Percentiles rank a stretch among this genome's conserved stretches.
Conservation (phyloP, 768 basidiomycete species). For the Boletus patriciae region DNA sequence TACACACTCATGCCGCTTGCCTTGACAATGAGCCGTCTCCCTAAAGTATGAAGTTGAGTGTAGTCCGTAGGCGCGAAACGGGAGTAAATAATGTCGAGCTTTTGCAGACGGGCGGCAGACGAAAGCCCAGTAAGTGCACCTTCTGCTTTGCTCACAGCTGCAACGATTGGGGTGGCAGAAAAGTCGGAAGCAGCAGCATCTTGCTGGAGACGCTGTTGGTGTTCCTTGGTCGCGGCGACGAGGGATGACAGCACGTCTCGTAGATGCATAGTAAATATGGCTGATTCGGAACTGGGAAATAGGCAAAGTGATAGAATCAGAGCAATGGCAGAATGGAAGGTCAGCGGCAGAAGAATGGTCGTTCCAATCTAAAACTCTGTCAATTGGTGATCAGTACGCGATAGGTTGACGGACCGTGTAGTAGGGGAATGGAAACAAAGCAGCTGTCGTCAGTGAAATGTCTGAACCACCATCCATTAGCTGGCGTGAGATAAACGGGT, state of each 20-base stretch:
- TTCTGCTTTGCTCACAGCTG: constrained; percentile 42
- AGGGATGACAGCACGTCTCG: constrained; percentile 51
- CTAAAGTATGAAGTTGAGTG: constrained; percentile 46
- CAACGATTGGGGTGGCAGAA: constrained; percentile 33
- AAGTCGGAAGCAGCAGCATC: constrained; percentile 39
- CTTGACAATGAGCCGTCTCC: constrained; percentile 52
- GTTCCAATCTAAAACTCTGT: constrained; percentile 44
- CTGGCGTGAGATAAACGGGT: neutral
- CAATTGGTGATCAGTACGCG: neutral
- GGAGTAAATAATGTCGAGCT: constrained; percentile 57
- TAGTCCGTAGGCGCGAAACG: constrained; percentile 63
- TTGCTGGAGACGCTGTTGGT: constrained; percentile 46
- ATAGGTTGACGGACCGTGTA: constrained; percentile 43
- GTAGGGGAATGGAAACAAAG: constrained; percentile 63
- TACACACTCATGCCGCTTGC: constrained; percentile 65
- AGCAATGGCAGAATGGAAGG: constrained; percentile 57
- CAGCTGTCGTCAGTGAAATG: constrained; percentile 56
- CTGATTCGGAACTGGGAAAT: constrained; percentile 64
- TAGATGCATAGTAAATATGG: constrained; percentile 54
- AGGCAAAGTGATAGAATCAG: constrained; percentile 52
- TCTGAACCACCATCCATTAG: constrained; percentile 38
- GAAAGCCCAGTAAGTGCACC: constrained; percentile 51
- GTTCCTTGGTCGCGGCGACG: constrained; percentile 43
- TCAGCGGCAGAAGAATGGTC: constrained; percentile 54
- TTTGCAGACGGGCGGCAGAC: constrained; percentile 51